phyloP scores from a whole-genome alignment of 495 filamentous ascomycete genomes.

The Tuber brumale region DNA sequence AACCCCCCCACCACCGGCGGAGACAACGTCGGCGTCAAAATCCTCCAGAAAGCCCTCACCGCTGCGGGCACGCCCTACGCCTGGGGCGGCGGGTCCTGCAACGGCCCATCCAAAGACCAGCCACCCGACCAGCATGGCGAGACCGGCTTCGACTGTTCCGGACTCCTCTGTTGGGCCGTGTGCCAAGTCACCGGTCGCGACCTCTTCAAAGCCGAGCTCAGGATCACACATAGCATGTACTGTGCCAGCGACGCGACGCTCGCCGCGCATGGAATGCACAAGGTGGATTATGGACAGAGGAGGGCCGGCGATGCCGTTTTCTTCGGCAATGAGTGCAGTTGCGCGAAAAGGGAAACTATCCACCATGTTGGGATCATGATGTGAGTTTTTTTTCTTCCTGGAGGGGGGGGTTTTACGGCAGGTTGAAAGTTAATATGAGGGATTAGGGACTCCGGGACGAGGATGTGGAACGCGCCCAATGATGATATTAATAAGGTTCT shows the following conservation, averaged over 20 bases:
- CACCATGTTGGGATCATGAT: conserved; percentile 40
- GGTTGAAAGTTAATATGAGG: not conserved
- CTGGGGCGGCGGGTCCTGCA: conserved; percentile 41
- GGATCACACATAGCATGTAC: conserved; percentile 37
- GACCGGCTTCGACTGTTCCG: conserved; percentile 41
- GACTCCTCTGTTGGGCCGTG: conserved; percentile 39
- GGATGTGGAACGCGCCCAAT: conserved; percentile 20
- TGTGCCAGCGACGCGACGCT: conserved; percentile 21
- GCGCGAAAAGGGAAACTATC: conserved; percentile 23
- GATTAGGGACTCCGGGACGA: conserved; percentile 14
- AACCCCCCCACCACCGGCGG: too few species aligned
- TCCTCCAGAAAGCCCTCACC: conserved; percentile 12
- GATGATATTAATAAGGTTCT: conserved; percentile 9
- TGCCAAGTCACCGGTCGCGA: conserved; percentile 39
- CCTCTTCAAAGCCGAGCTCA: conserved; percentile 33
- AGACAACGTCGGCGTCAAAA: not conserved
- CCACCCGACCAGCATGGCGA: conserved; percentile 13
- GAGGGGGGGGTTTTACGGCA: not conserved
- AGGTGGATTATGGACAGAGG: conserved; percentile 30
- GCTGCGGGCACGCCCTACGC: conserved; percentile 16
- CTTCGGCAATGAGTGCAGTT: conserved; percentile 38
- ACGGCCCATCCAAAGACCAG: conserved; percentile 29
- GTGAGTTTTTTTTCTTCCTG: not conserved
- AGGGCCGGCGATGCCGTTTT: conserved; percentile 41
- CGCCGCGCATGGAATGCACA: conserved; percentile 18